Evolutionary conservation across 2,329 filamentous ascomycete genomes (phyloP).

Genomic region (Aureobasidium zeae): DNA sequence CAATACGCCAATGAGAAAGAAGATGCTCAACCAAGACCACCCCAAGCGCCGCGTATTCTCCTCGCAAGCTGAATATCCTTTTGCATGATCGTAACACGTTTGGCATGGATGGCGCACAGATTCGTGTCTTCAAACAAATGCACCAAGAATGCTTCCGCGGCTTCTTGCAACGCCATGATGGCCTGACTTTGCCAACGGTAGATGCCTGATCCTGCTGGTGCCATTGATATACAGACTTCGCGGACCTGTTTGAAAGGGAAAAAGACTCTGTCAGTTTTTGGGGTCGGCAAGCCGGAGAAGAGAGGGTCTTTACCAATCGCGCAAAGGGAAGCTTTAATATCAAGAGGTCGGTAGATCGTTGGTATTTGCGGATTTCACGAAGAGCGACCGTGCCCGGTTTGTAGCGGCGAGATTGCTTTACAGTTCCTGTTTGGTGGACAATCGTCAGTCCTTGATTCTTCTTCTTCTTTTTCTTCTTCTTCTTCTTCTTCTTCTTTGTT

Average conservation of each 20-base stretch:
- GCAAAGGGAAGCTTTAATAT: constrained; percentile 98
- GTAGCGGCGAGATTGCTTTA: constrained; percentile 32
- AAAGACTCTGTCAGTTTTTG: no score
- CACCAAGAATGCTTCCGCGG: constrained; percentile 96
- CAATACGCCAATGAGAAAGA: no score
- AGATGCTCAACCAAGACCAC: constrained; percentile 29
- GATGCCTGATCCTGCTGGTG: constrained; percentile 53
- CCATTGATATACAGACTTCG: constrained; percentile 94
- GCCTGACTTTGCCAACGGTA: constrained; percentile 97
- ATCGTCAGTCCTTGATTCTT: background rate
- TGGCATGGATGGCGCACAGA: constrained; percentile 96
- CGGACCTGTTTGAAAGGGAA: constrained; percentile 44
- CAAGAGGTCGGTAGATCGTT: constrained; percentile 92
- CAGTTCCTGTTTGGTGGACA: background rate
- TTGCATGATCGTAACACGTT: constrained; percentile 96
- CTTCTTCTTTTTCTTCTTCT: background rate
- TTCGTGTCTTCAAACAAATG: constrained; percentile 98
- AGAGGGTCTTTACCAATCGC: constrained; percentile 56
- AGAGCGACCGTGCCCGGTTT: constrained; percentile 76
- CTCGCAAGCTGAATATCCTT: constrained; percentile 97
- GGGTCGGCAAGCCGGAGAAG: background rate
- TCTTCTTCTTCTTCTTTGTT: background rate
- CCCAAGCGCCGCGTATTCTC: constrained; percentile 72
- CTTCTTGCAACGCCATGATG: constrained; percentile 95
- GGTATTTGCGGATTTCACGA: constrained; percentile 96